Percentiles rank a stretch among this genome's conserved stretches.
Evolutionary conservation across 257 asterid species (phyloP).

Genomic region (Paulownia fortunei): DNA sequence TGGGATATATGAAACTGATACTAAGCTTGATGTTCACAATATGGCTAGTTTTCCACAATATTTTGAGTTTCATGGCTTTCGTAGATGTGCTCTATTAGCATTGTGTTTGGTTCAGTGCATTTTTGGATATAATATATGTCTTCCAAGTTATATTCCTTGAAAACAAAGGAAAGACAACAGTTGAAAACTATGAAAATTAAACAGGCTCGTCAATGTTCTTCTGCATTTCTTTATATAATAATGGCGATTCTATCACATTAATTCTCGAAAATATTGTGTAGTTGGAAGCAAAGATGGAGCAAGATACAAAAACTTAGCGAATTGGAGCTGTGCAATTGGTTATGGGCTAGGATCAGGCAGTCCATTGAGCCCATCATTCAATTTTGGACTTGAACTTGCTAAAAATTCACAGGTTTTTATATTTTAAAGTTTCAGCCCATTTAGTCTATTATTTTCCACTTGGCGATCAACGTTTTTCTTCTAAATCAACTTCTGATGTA

Average conservation of each 20-base stretch:
- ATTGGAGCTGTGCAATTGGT: conserved; percentile 94
- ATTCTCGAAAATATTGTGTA: conserved; percentile 39
- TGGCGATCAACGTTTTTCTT: conserved; percentile 22
- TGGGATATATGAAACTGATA: conserved; percentile 4
- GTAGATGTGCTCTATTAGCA: neutral
- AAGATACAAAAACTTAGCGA: conserved; percentile 70
- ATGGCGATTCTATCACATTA: conserved; percentile 7
- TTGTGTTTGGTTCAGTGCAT: neutral
- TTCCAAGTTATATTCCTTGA: conserved; percentile 13
- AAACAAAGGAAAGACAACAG: neutral
- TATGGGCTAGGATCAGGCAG: conserved; percentile 93
- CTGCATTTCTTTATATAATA: neutral
- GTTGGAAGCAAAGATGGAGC: conserved; percentile 69
- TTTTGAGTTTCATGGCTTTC: neutral
- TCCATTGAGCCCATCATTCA: conserved; percentile 92
- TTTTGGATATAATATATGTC: neutral
- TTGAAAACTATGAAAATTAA: conserved; percentile 3
- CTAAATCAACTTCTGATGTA: conserved; percentile 3
- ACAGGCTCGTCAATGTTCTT: neutral
- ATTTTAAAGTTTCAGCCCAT: conserved; percentile 22
- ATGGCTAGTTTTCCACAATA: neutral
- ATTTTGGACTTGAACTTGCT: conserved; percentile 90
- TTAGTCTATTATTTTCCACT: neutral
- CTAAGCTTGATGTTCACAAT: neutral
- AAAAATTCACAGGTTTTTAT: conserved; percentile 76